Evolutionary conservation across 345 rosid species (phyloP).

Genomic region (Citrus inodora): DNA sequence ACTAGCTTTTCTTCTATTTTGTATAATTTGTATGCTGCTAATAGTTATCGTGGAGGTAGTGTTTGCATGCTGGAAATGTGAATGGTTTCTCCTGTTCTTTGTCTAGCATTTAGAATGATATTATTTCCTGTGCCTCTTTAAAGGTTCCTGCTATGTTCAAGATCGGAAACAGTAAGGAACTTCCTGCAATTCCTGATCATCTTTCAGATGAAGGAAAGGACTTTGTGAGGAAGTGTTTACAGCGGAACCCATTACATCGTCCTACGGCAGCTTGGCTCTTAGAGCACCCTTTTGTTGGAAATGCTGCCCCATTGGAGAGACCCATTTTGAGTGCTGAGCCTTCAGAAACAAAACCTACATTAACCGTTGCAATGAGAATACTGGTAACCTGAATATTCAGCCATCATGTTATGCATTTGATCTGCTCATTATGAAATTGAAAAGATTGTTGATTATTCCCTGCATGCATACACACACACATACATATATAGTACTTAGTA

Average conservation of each 20-base stretch:
- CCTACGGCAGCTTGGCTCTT: conserved; percentile 64
- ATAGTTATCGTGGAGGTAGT: neutral
- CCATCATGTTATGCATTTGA: neutral
- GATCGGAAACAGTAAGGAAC: conserved; percentile 88
- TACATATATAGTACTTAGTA: no score
- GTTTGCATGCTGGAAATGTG: neutral
- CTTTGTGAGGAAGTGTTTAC: conserved; percentile 67
- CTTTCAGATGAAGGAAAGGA: conserved; percentile 78
- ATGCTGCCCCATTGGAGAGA: conserved; percentile 57
- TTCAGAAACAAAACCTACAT: conserved; percentile 36
- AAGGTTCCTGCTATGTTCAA: conserved; percentile 86
- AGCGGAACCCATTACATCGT: conserved; percentile 61
- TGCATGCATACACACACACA: no score
- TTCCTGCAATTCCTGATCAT: conserved; percentile 70
- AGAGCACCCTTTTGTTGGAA: conserved; percentile 62
- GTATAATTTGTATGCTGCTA: neutral
- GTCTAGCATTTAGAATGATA: neutral
- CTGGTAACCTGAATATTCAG: conserved; percentile 31
- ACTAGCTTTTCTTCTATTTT: neutral
- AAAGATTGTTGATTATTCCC: neutral
- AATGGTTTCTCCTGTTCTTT: neutral
- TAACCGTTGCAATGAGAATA: conserved; percentile 48
- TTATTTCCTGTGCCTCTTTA: neutral
- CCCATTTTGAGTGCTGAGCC: conserved; percentile 35
- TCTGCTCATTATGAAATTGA: neutral